Evolutionary conservation across 2,329 filamentous ascomycete species (phyloP).

Genomic region (Elsinoe ampelina): DNA sequence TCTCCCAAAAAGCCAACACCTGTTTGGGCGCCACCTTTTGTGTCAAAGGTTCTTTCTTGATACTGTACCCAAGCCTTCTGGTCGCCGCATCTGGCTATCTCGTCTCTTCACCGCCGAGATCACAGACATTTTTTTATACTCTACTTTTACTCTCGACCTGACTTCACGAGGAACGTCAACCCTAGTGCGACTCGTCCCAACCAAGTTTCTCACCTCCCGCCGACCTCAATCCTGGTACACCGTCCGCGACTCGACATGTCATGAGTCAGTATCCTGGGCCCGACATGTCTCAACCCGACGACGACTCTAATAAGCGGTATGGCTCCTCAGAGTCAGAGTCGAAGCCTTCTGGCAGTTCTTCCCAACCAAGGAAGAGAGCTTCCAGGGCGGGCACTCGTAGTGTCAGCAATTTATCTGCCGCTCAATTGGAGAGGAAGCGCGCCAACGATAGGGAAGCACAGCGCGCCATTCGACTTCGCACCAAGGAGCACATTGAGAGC

Average conservation of each 20-base stretch:
- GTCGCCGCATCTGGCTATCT: constrained; percentile 4
- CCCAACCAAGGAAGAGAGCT: constrained; percentile 34
- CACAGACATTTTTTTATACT: not conserved
- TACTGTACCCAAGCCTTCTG: constrained; percentile 8
- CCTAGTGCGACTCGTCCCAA: not conserved
- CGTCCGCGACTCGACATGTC: constrained; percentile 8
- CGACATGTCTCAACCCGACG: constrained; percentile 14
- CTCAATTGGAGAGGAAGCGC: constrained; percentile 50
- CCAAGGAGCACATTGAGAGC: constrained; percentile 49
- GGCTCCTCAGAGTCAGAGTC: constrained; percentile 17
- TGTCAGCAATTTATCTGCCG: constrained; percentile 47
- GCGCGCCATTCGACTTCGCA: constrained; percentile 49
- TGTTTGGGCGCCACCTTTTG: constrained; percentile 5
- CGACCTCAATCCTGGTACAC: not conserved
- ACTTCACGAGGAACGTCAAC: not conserved
- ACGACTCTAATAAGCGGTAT: constrained; percentile 15
- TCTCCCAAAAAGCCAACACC: constrained; percentile 6
- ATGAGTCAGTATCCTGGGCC: constrained; percentile 17
- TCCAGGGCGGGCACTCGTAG: constrained; percentile 49
- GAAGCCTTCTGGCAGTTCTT: constrained; percentile 11
- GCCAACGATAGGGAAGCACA: constrained; percentile 54
- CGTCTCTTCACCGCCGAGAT: not conserved
- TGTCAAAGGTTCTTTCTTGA: not conserved
- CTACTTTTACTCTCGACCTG: constrained; percentile 3
- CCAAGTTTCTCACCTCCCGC: not conserved